Percentiles rank a stretch among this genome's conserved stretches.
phyloP scores from a whole-genome alignment of 352 stramenopile species.

The Discostella stelligera region DNA sequence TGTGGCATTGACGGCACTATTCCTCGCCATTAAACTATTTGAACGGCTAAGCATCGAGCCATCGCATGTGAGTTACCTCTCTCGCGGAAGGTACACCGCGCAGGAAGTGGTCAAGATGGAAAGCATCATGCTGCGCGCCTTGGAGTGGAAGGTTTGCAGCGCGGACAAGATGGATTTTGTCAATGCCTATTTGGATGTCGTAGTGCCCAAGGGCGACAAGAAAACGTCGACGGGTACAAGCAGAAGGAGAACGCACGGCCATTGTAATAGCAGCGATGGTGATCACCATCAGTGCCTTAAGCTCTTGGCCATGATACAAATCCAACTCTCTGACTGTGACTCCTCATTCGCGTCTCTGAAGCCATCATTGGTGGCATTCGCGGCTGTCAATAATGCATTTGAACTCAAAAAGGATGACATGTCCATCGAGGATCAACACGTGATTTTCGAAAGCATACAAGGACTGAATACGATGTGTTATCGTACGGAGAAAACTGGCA shows the following conservation, averaged over 20 bases:
- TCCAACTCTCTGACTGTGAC: constrained; percentile 54
- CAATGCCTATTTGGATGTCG: constrained; percentile 31
- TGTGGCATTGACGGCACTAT: constrained; percentile 73
- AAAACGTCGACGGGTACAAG: too few species aligned
- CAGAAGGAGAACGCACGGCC: too few species aligned
- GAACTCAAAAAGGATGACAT: constrained; percentile 35
- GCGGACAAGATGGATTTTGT: constrained; percentile 45
- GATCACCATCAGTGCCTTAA: constrained; percentile 4
- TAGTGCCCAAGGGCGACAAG: constrained; percentile 7
- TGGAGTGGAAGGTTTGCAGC: constrained; percentile 67
- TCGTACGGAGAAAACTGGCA: neutral
- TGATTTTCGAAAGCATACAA: constrained; percentile 18
- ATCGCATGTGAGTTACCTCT: constrained; percentile 57
- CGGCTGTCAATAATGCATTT: constrained; percentile 48
- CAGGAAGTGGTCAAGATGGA: constrained; percentile 78
- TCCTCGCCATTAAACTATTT: constrained; percentile 74
- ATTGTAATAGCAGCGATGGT: too few species aligned
- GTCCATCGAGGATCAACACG: constrained; percentile 11
- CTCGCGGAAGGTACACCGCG: constrained; percentile 61
- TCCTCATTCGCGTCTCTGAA: constrained; percentile 19
- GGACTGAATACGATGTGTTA: constrained; percentile 8
- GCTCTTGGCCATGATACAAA: constrained; percentile 38
- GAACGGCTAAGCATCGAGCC: constrained; percentile 48
- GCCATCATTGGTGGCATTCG: constrained; percentile 46
- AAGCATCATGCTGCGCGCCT: constrained; percentile 50